phyloP scores from a whole-genome alignment of 78 protist species.

The Dictyostelium brefeldianum region DNA sequence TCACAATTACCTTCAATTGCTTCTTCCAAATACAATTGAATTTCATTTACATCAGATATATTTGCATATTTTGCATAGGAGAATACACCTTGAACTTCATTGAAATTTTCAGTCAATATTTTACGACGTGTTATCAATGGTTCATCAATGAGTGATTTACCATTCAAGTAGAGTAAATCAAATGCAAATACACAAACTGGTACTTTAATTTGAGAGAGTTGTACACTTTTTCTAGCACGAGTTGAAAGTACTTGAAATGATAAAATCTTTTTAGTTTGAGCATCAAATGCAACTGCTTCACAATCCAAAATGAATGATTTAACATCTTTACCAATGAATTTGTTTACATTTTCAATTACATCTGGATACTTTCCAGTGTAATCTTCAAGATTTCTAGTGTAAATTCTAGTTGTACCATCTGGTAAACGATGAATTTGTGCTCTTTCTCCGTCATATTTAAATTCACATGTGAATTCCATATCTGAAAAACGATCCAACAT shows the following conservation, averaged over 20 bases:
- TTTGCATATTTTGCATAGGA: slow-evolving; percentile 88
- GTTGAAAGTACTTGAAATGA: slow-evolving; percentile 97
- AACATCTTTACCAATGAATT: slow-evolving; percentile 39
- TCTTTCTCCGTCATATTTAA: slow-evolving; percentile 99
- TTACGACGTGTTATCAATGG: slow-evolving; percentile 82
- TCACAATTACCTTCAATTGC: slow-evolving; percentile 93
- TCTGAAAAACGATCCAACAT: slow-evolving; percentile 91
- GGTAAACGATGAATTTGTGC: slow-evolving; percentile 89
- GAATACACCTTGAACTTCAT: slow-evolving; percentile 63
- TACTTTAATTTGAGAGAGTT: slow-evolving; percentile 76
- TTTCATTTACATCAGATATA: slow-evolving; percentile 85
- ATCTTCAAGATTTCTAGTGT: slow-evolving; percentile 96
- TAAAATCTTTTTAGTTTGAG: slow-evolving; percentile 69
- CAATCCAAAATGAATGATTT: slow-evolving; percentile 92
- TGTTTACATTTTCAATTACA: slow-evolving; percentile 71
- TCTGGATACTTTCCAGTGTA: slow-evolving; percentile 97
- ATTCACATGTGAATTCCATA: slow-evolving; percentile 96
- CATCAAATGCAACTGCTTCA: slow-evolving; percentile 97
- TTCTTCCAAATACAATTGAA: slow-evolving; percentile 88
- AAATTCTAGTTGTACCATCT: slow-evolving; percentile 89
- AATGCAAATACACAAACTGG: slow-evolving; percentile 98
- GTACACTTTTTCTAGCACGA: slow-evolving; percentile 94
- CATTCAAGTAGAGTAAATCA: slow-evolving; percentile 97
- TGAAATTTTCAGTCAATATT: slow-evolving; percentile 61
- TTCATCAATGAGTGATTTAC: slow-evolving; percentile 81